A percentile compares a stretch with the other conserved stretches of the same genome.
Evolutionary conservation across 768 basidiomycete species (phyloP).

Genomic region (Phylloporus scabripes): DNA sequence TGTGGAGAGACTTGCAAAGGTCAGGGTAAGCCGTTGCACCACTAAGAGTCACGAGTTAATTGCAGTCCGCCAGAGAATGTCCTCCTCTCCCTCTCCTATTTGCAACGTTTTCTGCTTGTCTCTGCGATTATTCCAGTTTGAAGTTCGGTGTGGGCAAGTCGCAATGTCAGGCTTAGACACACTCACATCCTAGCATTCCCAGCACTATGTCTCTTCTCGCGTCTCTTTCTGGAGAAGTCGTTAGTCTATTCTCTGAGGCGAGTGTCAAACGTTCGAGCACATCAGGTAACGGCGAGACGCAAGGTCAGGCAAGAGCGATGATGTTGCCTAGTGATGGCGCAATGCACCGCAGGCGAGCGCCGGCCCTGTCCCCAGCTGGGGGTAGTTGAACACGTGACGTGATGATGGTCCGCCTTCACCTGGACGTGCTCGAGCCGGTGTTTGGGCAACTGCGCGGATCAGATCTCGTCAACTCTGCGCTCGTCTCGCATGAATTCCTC

Average conservation of each 20-base stretch:
- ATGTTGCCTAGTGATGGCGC: no score
- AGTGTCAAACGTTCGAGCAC: constrained; percentile 77
- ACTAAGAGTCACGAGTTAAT: constrained; percentile 35
- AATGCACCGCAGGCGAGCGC: no score
- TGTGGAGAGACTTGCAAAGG: constrained; percentile 38
- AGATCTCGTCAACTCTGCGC: constrained; percentile 56
- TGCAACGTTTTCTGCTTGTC: constrained; percentile 78
- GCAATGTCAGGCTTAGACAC: constrained; percentile 1
- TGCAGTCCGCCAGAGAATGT: constrained; percentile 18
- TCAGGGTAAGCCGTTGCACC: constrained; percentile 34
- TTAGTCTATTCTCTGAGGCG: constrained; percentile 63
- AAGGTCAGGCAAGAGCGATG: no score
- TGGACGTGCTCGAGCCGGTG: constrained; percentile 70
- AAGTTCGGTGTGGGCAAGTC: constrained; percentile 46
- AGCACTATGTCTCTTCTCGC: constrained; percentile 67
- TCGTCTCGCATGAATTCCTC: constrained; percentile 62
- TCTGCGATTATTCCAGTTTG: constrained; percentile 88
- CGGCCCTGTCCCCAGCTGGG: no score
- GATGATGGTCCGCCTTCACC: constrained; percentile 47
- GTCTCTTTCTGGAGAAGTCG: constrained; percentile 55
- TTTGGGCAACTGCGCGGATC: constrained; percentile 45
- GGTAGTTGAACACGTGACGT: no score
- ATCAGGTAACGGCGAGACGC: no score
- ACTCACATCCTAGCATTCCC: constrained; percentile 89
- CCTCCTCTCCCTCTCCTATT: constrained; percentile 81